Evolutionary conservation across 441 rosid species (phyloP), one percentile per base, ranked within the genome.

Genomic region (Bruguiera hainesii): DNA sequence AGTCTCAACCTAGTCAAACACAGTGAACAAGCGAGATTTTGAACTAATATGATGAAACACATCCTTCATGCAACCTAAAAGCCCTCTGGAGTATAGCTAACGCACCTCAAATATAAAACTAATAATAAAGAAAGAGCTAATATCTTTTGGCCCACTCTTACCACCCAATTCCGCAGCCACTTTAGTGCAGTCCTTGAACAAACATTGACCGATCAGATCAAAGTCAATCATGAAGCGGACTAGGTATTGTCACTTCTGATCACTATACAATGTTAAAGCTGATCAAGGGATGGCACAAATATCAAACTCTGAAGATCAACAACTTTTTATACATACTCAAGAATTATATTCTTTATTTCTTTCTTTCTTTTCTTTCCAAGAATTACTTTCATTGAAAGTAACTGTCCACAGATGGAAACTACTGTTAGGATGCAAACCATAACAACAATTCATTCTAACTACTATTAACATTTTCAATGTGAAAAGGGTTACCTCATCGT

Each of bases 401-500:
- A 11, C 15, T 53, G 28, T 51, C 28, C 2, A 53, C 4, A 53
- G 0, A n/a, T 10, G 28, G 57, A 8, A 53, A 53, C 35, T 31
- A 31, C 7, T 1, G 7, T 31, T 31, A 31, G 35, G 1, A 21
- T n/a, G 15, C 48, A 42, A 11, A 42, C 15, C 48, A 13, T 42
- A n/a, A 13, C 28, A 53, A 25, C 16, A 21, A 53, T 53, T 21
- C 57, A 53, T 53, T 53, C 15, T 53, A 53, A 53, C 57, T 0
- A 53, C 16, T 53, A 53, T 53, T 8, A 10, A 53, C 26, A 25
- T 21, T 53, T 25, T 20, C 29, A 23, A 8, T 15, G 15, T 13
- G 46, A 67, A 50, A 59, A 59, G 64, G 56, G 76, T 78, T 81
- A 91, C 99, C 83, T 94, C 99, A 42, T 85, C 82, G 4, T 80